Evolutionary conservation across 306 rosid genomes (phyloP).

Genomic region (Glycine soja): DNA sequence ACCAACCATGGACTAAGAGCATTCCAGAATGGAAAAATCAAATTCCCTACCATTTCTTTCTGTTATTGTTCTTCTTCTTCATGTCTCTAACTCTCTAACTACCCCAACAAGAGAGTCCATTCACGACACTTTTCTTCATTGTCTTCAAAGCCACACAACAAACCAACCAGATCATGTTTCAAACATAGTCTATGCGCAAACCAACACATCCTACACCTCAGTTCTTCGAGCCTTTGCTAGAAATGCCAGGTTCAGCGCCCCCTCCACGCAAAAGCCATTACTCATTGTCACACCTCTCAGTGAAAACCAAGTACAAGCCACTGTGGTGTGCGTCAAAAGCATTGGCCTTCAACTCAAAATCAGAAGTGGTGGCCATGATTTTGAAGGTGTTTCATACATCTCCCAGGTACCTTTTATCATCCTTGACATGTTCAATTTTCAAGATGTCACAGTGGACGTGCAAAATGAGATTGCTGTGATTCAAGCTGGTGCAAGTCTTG

Average conservation of each 20-base stretch:
- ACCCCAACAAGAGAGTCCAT: conserved; percentile 43
- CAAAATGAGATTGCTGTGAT: conserved; percentile 56
- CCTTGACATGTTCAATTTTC: conserved; percentile 64
- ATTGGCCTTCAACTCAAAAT: conserved; percentile 55
- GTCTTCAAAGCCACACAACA: conserved; percentile 51
- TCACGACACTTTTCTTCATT: conserved; percentile 44
- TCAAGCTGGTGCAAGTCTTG: conserved; percentile 64
- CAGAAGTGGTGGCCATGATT: conserved; percentile 80
- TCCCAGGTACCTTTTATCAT: conserved; percentile 53
- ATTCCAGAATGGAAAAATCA: conserved; percentile 40
- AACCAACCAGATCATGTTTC: conserved; percentile 40
- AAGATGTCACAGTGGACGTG: conserved; percentile 48
- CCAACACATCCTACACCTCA: conserved; percentile 51
- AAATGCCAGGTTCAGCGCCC: conserved; percentile 54
- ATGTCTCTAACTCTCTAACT: conserved; percentile 38
- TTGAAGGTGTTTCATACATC: conserved; percentile 67
- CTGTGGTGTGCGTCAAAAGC: conserved; percentile 51
- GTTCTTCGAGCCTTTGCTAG: conserved; percentile 48
- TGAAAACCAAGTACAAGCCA: conserved; percentile 53
- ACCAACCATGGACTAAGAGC: not conserved
- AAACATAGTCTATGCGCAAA: conserved; percentile 46
- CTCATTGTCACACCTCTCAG: conserved; percentile 55
- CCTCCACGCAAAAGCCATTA: conserved; percentile 53
- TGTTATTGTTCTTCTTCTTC: conserved; percentile 37
- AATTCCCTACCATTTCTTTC: conserved; percentile 2